phyloP scores from a whole-genome alignment of 108 stramenopile species.

The Cyclotella baltica region DNA sequence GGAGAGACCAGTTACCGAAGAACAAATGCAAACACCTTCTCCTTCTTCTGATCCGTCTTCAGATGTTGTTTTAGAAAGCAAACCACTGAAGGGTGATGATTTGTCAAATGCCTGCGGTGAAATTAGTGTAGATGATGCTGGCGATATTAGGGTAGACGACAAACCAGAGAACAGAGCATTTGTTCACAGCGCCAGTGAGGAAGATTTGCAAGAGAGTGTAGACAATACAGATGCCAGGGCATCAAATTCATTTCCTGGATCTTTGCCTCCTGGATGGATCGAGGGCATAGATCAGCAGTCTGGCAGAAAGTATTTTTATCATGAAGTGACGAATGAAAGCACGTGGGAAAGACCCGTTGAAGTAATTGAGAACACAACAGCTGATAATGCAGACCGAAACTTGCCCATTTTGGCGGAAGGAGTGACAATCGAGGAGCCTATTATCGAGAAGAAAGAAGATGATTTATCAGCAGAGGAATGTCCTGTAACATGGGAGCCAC shows the following conservation, averaged over 20 bases:
- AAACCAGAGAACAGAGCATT: no score
- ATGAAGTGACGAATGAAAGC: conserved; percentile 50
- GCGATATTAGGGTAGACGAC: no score
- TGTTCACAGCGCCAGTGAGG: neutral
- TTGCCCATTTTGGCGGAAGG: neutral
- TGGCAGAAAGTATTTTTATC: conserved; percentile 64
- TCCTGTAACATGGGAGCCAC: no score
- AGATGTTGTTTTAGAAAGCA: neutral
- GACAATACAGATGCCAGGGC: neutral
- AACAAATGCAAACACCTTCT: neutral
- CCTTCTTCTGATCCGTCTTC: neutral
- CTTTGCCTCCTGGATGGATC: conserved; percentile 57
- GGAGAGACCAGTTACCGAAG: conserved; percentile 51
- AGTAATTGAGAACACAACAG: neutral
- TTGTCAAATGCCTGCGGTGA: neutral
- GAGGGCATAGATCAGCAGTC: conserved; percentile 51
- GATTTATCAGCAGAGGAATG: no score
- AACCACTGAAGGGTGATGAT: no score
- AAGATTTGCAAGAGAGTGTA: neutral
- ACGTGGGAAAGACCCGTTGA: conserved; percentile 18
- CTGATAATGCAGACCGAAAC: neutral
- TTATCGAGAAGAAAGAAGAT: no score
- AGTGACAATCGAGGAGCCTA: neutral
- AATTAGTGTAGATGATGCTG: no score
- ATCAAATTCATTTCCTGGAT: conserved; percentile 12